Percentiles rank a stretch among this genome's conserved stretches.
Conservation (phyloP, 257 asterid species). For the Nicotiana knightiana region DNA sequence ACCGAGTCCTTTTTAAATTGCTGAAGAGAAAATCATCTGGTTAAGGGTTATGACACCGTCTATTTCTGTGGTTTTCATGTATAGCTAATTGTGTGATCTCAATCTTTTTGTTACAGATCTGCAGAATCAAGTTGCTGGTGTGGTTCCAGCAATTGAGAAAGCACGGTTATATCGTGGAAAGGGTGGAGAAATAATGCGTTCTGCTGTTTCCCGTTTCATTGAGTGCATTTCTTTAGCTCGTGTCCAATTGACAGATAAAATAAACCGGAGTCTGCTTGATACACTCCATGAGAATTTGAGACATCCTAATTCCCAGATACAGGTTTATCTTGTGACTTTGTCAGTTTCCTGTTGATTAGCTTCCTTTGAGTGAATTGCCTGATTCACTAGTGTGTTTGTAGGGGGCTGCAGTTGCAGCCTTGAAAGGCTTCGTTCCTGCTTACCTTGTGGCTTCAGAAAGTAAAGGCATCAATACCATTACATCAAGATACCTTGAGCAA, state of each 20-base stretch:
- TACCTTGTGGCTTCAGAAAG: constrained; percentile 43
- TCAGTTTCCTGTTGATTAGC: constrained; percentile 8
- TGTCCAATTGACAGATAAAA: constrained; percentile 54
- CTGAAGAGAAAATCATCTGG: neutral
- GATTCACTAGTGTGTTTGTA: constrained; percentile 25
- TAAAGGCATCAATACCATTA: constrained; percentile 42
- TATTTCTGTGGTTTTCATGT: neutral
- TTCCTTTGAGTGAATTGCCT: constrained; percentile 3
- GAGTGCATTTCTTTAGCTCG: constrained; percentile 69
- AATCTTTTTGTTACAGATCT: constrained; percentile 45
- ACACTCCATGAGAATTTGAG: constrained; percentile 83
- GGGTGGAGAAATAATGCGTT: constrained; percentile 99
- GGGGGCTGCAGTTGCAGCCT: constrained; percentile 81
- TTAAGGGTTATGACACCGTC: neutral
- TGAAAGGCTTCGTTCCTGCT: constrained; percentile 50
- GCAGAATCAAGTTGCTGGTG: constrained; percentile 61
- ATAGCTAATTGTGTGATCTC: neutral
- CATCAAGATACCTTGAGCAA: constrained; percentile 66
- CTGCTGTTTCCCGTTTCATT: constrained; percentile 88
- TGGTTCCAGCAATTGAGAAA: constrained; percentile 95
- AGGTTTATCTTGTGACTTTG: constrained; percentile 41
- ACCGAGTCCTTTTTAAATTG: neutral
- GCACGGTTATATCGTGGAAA: constrained; percentile 97
- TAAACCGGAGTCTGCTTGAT: constrained; percentile 66
- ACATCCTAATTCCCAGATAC: constrained; percentile 88